Percentiles rank a stretch among this genome's conserved stretches.
These are phyloP conservation scores for Stachybotrys chartarum DNA, from an alignment of 2,329 filamentous ascomycete species.

Conservation along the genomic window DNA sequence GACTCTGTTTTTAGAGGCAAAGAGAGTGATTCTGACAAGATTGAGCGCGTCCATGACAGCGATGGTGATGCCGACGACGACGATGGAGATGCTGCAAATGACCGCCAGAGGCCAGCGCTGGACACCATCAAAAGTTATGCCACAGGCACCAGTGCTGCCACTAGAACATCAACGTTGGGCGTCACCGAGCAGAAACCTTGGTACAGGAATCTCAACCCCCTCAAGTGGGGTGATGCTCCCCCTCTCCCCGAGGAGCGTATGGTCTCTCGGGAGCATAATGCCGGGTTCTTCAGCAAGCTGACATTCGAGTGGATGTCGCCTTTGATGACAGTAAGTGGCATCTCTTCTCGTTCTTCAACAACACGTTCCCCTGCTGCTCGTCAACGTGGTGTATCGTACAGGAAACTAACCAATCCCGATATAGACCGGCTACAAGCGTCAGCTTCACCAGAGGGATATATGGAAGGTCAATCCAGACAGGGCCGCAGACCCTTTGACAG, in stretches of 20 bases:
- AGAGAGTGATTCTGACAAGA: slow-evolving; percentile 4
- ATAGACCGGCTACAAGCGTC: slow-evolving; percentile 76
- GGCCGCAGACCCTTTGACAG: slow-evolving; percentile 61
- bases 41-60: slow-evolving; percentile 6
- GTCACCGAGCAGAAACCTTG: slow-evolving; percentile 45
- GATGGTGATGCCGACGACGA: slow-evolving; percentile 2
- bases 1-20: slow-evolving; percentile 2
- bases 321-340: slow-evolving; percentile 63
- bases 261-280: slow-evolving; percentile 62
- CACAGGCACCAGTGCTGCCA: slow-evolving; percentile 44
- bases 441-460: slow-evolving; percentile 76
- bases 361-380: neutral
- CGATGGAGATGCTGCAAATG: slow-evolving; percentile 6
- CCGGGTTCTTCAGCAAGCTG: slow-evolving; percentile 65
- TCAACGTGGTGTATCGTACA: neutral
- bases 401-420: neutral
- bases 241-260: slow-evolving; percentile 45
- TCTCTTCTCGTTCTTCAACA: slow-evolving; percentile 2
- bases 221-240: slow-evolving; percentile 51
- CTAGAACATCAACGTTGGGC: slow-evolving; percentile 27
- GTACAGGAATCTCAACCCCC: slow-evolving; percentile 55
- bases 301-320: slow-evolving; percentile 89
- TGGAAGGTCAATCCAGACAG: slow-evolving; percentile 83
- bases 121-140: slow-evolving; percentile 40
- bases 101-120: slow-evolving; percentile 11